A percentile compares a stretch with the other conserved stretches of the same genome.
These are phyloP conservation scores for Salix viminalis DNA, from an alignment of 345 rosid species.

Conservation along the genomic window DNA sequence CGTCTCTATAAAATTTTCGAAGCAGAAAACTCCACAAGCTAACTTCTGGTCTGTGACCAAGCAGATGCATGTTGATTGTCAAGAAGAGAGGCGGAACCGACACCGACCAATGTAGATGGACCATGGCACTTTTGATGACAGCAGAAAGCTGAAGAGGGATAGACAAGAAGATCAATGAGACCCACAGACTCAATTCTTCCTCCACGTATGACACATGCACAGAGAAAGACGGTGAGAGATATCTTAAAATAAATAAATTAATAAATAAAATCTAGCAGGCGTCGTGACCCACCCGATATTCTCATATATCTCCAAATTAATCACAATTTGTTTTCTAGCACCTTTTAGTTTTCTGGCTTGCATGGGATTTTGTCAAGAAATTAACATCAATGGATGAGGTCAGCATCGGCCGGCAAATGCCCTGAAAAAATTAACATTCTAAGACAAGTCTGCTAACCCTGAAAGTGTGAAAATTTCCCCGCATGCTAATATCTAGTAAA, in stretches of 20 bases:
- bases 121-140: not conserved
- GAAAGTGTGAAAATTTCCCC: not conserved
- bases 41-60: not conserved
- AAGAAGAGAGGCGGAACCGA: not conserved
- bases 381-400: too few relatives aligned
- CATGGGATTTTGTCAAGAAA: too few relatives aligned
- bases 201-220: not conserved
- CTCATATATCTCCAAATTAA: too few relatives aligned
- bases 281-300: not conserved
- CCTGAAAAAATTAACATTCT: too few relatives aligned
- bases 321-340: too few relatives aligned
- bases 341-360: too few relatives aligned
- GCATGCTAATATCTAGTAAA: not conserved
- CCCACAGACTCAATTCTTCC: conserved; percentile 7
- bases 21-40: conserved; percentile 9
- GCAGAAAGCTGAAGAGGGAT: not conserved
- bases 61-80: not conserved
- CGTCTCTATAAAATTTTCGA: not conserved
- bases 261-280: not conserved
- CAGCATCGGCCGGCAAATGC: not conserved
- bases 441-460: not conserved
- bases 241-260: not conserved
- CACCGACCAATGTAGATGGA: conserved; percentile 14
- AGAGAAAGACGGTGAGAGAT: not conserved
- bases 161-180: not conserved